Base-by-base conservation (phyloP, 192 early-diverging fungal genomes). In the Borealophlyctis nickersoniae region DNA sequence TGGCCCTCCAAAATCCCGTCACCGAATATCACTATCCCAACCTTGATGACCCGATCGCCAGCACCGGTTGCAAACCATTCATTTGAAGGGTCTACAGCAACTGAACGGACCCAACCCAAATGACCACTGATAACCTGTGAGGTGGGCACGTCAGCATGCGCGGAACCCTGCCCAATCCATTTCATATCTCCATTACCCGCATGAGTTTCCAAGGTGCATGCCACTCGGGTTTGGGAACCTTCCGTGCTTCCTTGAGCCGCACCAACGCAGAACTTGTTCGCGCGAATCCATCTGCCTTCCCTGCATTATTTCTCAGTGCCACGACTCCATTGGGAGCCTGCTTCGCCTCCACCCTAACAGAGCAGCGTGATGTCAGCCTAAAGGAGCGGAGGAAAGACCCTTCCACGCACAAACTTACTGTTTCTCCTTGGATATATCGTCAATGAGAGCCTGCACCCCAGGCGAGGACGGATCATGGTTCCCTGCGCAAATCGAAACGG, bases 191-290 rank as follows among this genome's bases (percentile, higher is more conserved):
- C 27, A 22, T 11, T 31, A 78, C 86, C 57, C 80, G 82, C 92
- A 93, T 94, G 60, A 99, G 78, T 78, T 95, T 96, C 97, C 97
- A 99, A 28, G 97, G 97, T 45, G 97, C 92, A 75, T 99, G 97
- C 97, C 97, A 99, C 36, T 86, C 78, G 2, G 97, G 97, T 52
- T 87, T 84, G 24, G 80, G 77, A n/a, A 79, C 66, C 58, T 81
- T 80, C 49, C 79, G 60, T 13, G 74, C 58, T 49, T 87, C 76
- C 50, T 81, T 77, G 59, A 84, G 70, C 19, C 79, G 62, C 7
- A 83, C 73, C 23, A 83, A 58, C 13, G 80, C 68, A 11, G 70
- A 50, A 14, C 63, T 27, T 23, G 58, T 26, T 63, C 54, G 27
- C 48, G 28, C 24, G 61, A 31, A 33, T 45, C 26, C 4, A 16